Evolutionary conservation across 345 rosid genomes (phyloP).

Genomic region (Sonneratia alba): DNA sequence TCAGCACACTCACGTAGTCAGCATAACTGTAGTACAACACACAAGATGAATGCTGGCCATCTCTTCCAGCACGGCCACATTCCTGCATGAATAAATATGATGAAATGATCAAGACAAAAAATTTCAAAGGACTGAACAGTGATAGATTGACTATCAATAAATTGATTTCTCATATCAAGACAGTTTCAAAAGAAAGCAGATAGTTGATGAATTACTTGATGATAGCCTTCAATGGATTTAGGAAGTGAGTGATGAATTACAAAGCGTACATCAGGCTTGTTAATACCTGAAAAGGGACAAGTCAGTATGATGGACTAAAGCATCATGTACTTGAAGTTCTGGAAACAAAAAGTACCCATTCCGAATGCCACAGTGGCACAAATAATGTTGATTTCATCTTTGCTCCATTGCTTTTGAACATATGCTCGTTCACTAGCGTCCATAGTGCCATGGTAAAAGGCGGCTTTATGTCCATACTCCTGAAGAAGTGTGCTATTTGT

Average conservation of each 20-base stretch:
- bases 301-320: not conserved
- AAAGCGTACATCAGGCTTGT: constrained; percentile 98
- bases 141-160: not conserved
- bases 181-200: not conserved
- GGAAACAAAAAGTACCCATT: constrained; percentile 55
- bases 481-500: constrained; percentile 20
- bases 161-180: constrained; percentile 5
- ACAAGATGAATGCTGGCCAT: constrained; percentile 87
- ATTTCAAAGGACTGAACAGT: not conserved
- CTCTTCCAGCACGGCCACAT: constrained; percentile 99
- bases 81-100: constrained; percentile 34
- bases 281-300: constrained; percentile 54
- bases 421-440: constrained; percentile 66
- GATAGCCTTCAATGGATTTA: constrained; percentile 97
- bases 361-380: constrained; percentile 99
- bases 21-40: constrained; percentile 83
- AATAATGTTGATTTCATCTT: constrained; percentile 90
- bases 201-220: constrained; percentile 51
- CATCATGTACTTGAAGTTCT: not conserved
- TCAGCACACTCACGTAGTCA: constrained; percentile 64
- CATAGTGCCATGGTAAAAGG: constrained; percentile 96
- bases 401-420: constrained; percentile 97
- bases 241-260: constrained; percentile 99
- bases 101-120: not conserved
- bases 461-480: constrained; percentile 91